Evolutionary conservation across 2,329 filamentous ascomycete genomes (phyloP), one percentile per base, ranked within the genome.

Genomic region (Alternaria alternata): DNA sequence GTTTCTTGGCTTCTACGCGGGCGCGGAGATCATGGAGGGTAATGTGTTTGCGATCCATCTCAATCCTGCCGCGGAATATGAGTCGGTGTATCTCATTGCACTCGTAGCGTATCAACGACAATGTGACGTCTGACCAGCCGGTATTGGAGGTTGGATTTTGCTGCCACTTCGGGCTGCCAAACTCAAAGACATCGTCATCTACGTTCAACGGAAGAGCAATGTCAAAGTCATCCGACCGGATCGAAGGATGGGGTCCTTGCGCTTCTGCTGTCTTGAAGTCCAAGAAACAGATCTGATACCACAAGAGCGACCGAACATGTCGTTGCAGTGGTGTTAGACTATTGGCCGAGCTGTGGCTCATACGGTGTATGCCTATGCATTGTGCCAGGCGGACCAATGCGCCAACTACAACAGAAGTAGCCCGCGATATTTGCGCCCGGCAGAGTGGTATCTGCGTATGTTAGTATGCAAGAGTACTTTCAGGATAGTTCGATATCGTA

Each of bases 201-300:
- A 78, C 75, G 38, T 78, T 78, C 2, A 78, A 62, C 1, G 76
- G 76, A 1, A 78, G 61, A 0, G 76, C 71, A 43, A 78, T 76
- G 58, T 78, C 76, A 48, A 78, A 78, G 47, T 78, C 76, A 52
- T 78, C 76, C 0, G 72, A 61, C 9, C 76, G 74, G 28, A 78
- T 78, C 1, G 74, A 77, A 2, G 76, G 76, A 43, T 78, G 76
- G 5, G 75, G 75, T 1, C 76, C 76, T 63, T 78, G 75, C 11
- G 75, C 75, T 64, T 78, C 76, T 24, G 75, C 76, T 5, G 76
- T 77, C 48, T 77, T 78, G 63, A 78, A 77, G 48, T 78, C 76
- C 4, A 78, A 64, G 58, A 78, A 78, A 48, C 75, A 78, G 7
- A 78, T 78, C 36, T 78, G 75, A 54, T 78, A 76, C 76, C 76